These are phyloP conservation scores for Fraxinus sp. DNA, from an alignment of 305 asterid species.

Conservation along the genomic window DNA sequence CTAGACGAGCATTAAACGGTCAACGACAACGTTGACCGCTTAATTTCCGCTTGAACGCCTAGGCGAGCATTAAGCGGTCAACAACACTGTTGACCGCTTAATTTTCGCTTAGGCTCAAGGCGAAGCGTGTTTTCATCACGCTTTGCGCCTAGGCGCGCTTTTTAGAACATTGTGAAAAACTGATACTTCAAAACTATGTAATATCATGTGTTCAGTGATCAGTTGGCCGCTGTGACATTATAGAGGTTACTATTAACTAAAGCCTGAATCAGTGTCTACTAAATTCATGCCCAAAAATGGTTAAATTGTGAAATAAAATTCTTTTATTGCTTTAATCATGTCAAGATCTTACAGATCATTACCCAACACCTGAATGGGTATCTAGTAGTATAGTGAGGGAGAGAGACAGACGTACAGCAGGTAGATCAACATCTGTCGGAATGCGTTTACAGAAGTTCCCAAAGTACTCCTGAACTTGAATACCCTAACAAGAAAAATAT, in stretches of 20 bases:
- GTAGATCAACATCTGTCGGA: conserved; percentile 94
- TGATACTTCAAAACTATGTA: neutral
- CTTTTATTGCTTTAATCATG: neutral
- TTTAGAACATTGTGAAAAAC: neutral
- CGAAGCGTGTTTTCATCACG: too few species aligned
- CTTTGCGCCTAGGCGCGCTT: too few species aligned
- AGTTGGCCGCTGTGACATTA: neutral
- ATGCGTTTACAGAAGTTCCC: conserved; percentile 91
- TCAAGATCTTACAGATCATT: neutral
- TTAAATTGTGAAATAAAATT: neutral
- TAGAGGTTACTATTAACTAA: neutral
- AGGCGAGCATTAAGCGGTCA: too few species aligned
- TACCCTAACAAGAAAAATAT: conserved; percentile 56
- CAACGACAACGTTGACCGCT: too few species aligned
- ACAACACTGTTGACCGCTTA: too few species aligned
- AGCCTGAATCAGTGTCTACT: neutral
- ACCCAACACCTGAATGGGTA: conserved; percentile 6
- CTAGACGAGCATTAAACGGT: too few species aligned
- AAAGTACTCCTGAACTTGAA: conserved; percentile 91
- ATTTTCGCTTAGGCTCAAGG: too few species aligned
- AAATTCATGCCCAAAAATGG: neutral
- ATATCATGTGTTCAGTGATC: neutral
- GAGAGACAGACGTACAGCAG: conserved; percentile 63
- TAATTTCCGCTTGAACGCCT: too few species aligned
- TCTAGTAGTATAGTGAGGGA: conserved; percentile 17